Percentiles rank a stretch among this genome's conserved stretches.
These are phyloP conservation scores for Wickerhamomyces tratensis DNA, from an alignment of 805 yeast species.

Conservation along the genomic window DNA sequence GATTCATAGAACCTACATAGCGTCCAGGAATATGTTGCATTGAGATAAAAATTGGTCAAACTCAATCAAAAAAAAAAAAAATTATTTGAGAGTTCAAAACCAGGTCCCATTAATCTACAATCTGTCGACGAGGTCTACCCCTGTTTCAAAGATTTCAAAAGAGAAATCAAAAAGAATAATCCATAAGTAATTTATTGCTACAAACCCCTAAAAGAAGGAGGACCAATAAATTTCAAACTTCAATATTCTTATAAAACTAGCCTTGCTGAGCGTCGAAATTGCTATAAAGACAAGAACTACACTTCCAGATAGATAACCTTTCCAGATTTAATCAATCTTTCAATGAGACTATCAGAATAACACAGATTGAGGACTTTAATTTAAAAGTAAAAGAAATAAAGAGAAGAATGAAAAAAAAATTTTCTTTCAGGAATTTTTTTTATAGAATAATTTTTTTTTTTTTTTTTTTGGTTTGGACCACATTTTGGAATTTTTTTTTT, in stretches of 20 bases:
- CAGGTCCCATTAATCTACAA: slow-evolving; percentile 61
- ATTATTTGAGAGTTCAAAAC: slow-evolving; percentile 46
- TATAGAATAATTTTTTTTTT: slow-evolving; percentile 1
- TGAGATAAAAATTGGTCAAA: slow-evolving; percentile 39
- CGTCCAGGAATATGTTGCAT: slow-evolving; percentile 99
- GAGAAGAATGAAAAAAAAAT: slow-evolving; percentile 1
- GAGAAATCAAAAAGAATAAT: slow-evolving; percentile 1
- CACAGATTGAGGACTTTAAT: slow-evolving; percentile 39
- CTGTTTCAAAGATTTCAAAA: slow-evolving; percentile 48
- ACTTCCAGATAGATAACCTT: slow-evolving; percentile 4
- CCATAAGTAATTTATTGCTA: slow-evolving; percentile 29
- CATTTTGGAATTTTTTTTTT: too few species aligned
- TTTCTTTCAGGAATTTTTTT: background rate
- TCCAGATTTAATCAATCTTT: slow-evolving; percentile 15
- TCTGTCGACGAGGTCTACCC: slow-evolving; percentile 96
- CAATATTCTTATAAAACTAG: slow-evolving; percentile 23
- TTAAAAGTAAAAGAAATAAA: background rate
- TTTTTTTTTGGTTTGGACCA: background rate
- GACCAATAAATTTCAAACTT: slow-evolving; percentile 12
- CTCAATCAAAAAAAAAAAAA: slow-evolving; percentile 12
- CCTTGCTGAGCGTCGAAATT: slow-evolving; percentile 53
- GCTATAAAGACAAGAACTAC: slow-evolving; percentile 26
- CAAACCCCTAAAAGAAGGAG: slow-evolving; percentile 30
- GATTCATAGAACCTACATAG: slow-evolving; percentile 90
- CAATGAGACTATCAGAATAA: slow-evolving; percentile 33